Base-by-base conservation (phyloP, 768 basidiomycete species). In the Naganishia randhawae region DNA sequence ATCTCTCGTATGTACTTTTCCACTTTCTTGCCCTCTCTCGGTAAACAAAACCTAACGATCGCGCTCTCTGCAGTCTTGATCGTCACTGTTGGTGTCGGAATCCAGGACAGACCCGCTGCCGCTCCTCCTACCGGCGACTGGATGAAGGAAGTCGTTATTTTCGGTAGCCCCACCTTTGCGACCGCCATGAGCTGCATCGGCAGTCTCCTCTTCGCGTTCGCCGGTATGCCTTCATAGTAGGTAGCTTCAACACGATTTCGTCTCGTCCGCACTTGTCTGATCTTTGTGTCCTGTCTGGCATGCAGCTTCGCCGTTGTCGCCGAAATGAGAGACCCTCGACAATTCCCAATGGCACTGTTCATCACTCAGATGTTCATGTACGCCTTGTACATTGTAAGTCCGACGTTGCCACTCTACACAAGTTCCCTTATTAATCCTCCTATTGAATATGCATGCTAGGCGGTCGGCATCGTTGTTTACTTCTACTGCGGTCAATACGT, bases 391-490 rank as follows among this genome's bases (percentile, higher is more conserved):
- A 50, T 68, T 22, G 68, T 62, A 2, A n/a, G 62, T 61, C 37
- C 14, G 27, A 9, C 16, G 7, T n/a, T 61, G 7, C 39, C 7
- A 7, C 16, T 35, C 37, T 39, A 14, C 8, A 8, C 37, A 7
- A 4, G 25, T 22, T 48, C 45, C 19, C 19, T 7, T 22, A 22
- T 48, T 22, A 1, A 3, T 42, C 1, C 9, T 50, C 11, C 29
- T 5, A 17, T 2, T 33, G 27, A 10, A 33, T 29, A 22, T 39
- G 37, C 3, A 9, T 27, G 2, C 10, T 29, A 75, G 74, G 71
- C 69, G 50, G 68, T 80, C 63, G 74, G 73, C 13, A 64, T 75
- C 32, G 74, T 77, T 31, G 75, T 79, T 0, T 81, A 79, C 69
- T 65, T 68, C 57, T 78, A 67, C 73, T 67, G 66, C 32, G 72